Conservation (phyloP, 805 yeast species). For the Yarrowia alimentaria region DNA sequence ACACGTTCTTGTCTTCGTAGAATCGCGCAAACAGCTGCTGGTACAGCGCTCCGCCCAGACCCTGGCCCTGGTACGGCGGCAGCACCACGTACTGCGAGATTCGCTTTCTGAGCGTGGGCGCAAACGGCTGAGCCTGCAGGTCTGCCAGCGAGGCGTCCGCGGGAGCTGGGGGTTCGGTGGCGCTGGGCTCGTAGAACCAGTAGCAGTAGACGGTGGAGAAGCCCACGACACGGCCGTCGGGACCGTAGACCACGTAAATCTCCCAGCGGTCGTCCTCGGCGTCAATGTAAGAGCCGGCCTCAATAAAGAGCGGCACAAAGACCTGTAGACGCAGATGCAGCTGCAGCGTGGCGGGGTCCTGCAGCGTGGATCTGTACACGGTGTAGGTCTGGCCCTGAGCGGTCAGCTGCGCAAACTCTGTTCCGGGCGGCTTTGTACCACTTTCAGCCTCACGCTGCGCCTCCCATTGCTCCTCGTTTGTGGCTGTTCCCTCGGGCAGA, state of each 20-base stretch:
- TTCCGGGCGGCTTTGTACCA: slow-evolving; percentile 47
- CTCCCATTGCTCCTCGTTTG: slow-evolving; percentile 70
- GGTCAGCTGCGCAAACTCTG: not conserved
- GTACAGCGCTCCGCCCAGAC: slow-evolving; percentile 68
- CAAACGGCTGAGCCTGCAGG: slow-evolving; percentile 35
- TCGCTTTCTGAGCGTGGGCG: slow-evolving; percentile 52
- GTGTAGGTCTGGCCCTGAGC: slow-evolving; percentile 45
- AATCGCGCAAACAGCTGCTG: slow-evolving; percentile 54
- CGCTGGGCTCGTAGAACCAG: slow-evolving; percentile 58
- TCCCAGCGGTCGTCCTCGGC: slow-evolving; percentile 77
- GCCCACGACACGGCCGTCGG: slow-evolving; percentile 59
- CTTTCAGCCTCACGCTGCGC: slow-evolving; percentile 51
- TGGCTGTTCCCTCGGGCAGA: slow-evolving; percentile 58
- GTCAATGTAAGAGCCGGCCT: slow-evolving; percentile 90
- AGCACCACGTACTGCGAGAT: slow-evolving; percentile 83
- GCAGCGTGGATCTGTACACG: slow-evolving; percentile 52
- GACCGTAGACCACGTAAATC: slow-evolving; percentile 54
- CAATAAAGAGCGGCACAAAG: slow-evolving; percentile 79
- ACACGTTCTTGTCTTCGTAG: slow-evolving; percentile 51
- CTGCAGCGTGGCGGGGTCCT: slow-evolving; percentile 46
- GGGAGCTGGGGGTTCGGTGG: slow-evolving; percentile 2
- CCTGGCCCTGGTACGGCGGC: slow-evolving; percentile 76
- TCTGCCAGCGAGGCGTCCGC: slow-evolving; percentile 47
- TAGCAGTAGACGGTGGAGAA: slow-evolving; percentile 81
- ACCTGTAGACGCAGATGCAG: slow-evolving; percentile 72